Conservation (phyloP, 2,329 filamentous ascomycete genomes). For the Alternaria rosae region DNA sequence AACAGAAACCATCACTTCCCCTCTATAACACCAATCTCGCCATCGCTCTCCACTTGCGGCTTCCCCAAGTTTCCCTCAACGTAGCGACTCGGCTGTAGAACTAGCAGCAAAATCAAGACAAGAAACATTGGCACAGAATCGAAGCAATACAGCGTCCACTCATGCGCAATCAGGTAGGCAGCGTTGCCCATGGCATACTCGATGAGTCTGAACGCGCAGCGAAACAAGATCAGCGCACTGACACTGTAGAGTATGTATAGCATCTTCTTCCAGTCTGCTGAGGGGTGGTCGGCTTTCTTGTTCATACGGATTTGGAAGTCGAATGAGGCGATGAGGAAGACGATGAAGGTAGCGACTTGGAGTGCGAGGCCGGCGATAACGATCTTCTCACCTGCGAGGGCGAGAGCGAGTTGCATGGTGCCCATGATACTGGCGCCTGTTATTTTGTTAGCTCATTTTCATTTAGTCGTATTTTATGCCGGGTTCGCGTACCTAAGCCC, state of each 20-base stretch:
- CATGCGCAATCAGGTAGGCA: conserved; percentile 55
- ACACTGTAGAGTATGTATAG: conserved; percentile 55
- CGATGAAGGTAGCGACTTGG: conserved; percentile 44
- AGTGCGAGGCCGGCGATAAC: conserved; percentile 45
- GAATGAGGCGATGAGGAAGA: conserved; percentile 39
- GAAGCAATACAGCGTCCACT: conserved; percentile 58
- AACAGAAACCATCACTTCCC: background rate
- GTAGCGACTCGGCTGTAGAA: conserved; percentile 33
- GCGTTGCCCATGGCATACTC: conserved; percentile 59
- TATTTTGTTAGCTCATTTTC: background rate
- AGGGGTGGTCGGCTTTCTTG: conserved; percentile 7
- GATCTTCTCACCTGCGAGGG: conserved; percentile 42
- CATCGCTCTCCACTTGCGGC: background rate
- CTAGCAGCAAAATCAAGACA: conserved; percentile 52
- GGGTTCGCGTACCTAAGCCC: conserved; percentile 32
- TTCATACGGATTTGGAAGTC: conserved; percentile 43
- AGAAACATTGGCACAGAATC: conserved; percentile 56
- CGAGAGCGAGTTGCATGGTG: conserved; percentile 41
- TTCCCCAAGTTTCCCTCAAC: conserved; percentile 1
- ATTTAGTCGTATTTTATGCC: background rate
- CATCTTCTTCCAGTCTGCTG: conserved; percentile 33
- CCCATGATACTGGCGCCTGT: conserved; percentile 44
- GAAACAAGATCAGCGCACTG: conserved; percentile 58
- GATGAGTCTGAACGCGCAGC: conserved; percentile 59
- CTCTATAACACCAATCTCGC: background rate